Percentiles rank a stretch among this genome's conserved stretches.
phyloP scores from a whole-genome alignment of 208 protist species.

The Phytomonas sp. region DNA sequence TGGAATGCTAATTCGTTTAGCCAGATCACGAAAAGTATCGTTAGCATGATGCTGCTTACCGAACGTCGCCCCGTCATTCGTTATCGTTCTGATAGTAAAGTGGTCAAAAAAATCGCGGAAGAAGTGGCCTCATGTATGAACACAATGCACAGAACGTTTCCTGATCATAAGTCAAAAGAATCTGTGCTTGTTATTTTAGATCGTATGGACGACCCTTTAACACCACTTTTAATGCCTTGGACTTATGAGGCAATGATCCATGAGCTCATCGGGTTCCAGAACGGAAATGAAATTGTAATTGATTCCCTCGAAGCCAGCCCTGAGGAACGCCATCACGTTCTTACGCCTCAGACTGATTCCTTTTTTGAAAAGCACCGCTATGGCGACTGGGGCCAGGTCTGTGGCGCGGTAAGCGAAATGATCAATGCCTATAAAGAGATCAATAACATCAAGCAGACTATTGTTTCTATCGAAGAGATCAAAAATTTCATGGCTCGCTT shows the following conservation, averaged over 20 bases:
- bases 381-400: slow-evolving; percentile 96
- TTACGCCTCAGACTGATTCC: slow-evolving; percentile 85
- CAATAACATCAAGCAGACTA: slow-evolving; percentile 75
- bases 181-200: slow-evolving; percentile 81
- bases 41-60: slow-evolving; percentile 80
- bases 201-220: slow-evolving; percentile 92
- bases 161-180: slow-evolving; percentile 74
- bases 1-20: slow-evolving; percentile 57
- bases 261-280: slow-evolving; percentile 94
- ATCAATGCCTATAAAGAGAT: slow-evolving; percentile 93
- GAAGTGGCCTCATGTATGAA: slow-evolving; percentile 73
- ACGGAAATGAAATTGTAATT: slow-evolving; percentile 86
- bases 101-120: slow-evolving; percentile 63
- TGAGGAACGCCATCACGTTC: slow-evolving; percentile 66
- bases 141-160: slow-evolving; percentile 76
- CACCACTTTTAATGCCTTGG: slow-evolving; percentile 96
- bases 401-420: slow-evolving; percentile 89
- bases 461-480: slow-evolving; percentile 79
- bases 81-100: slow-evolving; percentile 55
- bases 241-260: slow-evolving; percentile 99
- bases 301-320: slow-evolving; percentile 60
- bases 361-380: slow-evolving; percentile 95
- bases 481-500: slow-evolving; percentile 83
- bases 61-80: slow-evolving; percentile 80
- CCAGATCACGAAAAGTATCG: slow-evolving; percentile 67